Conservation (phyloP, 164 flowering plant genomes). For the Warburgia ugandensis region DNA sequence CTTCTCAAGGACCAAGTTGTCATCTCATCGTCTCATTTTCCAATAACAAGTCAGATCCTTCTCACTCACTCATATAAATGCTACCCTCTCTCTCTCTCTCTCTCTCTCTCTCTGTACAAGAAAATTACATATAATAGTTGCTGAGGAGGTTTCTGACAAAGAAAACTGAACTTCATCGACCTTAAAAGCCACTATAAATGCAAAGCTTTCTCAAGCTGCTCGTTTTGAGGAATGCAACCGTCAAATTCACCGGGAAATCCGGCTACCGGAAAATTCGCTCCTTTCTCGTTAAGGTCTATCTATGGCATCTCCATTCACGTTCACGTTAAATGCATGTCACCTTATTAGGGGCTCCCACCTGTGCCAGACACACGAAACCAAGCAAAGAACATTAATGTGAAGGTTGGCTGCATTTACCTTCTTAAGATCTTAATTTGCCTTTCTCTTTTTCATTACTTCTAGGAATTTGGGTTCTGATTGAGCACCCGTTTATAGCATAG, state of each 20-base stretch:
- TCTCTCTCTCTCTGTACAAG: not conserved
- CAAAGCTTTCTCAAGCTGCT: not conserved
- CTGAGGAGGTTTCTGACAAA: constrained; percentile 6
- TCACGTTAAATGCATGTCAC: constrained; percentile 3
- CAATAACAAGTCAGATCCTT: constrained; percentile 8
- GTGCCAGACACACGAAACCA: not conserved
- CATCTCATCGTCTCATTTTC: constrained; percentile 2
- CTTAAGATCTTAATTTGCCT: no score
- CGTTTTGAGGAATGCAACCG: not conserved
- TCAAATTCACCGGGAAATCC: not conserved
- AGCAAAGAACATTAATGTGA: not conserved
- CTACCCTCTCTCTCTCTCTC: not conserved
- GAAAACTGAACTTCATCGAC: not conserved
- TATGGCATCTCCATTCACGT: constrained; percentile 9
- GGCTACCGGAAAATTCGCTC: not conserved
- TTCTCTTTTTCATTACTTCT: no score
- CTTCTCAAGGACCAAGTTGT: not conserved
- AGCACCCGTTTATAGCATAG: no score
- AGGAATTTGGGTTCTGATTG: no score
- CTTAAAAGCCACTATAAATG: not conserved
- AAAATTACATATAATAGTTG: not conserved
- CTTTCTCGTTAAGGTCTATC: constrained; percentile 4
- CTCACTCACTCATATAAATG: constrained; percentile 1
- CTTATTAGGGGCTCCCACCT: not conserved
- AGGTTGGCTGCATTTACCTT: no score